Conservation (phyloP, 177 flowering plant species). For the Viscum album region DNA sequence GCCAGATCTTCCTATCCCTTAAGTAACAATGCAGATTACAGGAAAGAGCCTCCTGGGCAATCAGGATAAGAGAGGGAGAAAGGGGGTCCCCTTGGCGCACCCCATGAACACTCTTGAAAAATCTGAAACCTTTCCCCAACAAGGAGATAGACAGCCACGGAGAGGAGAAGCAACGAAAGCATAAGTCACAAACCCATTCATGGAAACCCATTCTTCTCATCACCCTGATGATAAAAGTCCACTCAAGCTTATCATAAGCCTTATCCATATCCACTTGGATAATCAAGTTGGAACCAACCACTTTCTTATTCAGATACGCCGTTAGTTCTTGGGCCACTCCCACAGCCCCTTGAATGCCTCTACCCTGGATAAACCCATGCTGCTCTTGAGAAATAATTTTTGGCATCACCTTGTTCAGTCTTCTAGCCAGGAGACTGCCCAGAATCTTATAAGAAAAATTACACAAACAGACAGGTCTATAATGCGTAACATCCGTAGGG, state of each 20-base stretch:
- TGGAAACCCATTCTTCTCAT: neutral
- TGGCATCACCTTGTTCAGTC: too few relatives aligned
- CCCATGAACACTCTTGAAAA: neutral
- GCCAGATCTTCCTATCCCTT: too few relatives aligned
- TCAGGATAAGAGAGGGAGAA: neutral
- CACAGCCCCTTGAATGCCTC: too few relatives aligned
- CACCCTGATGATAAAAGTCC: neutral
- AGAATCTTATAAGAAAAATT: too few relatives aligned
- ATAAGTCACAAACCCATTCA: neutral
- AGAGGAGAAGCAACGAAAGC: neutral
- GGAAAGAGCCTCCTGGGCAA: neutral
- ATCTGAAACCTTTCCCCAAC: neutral
- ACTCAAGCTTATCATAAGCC: neutral
- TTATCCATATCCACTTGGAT: neutral
- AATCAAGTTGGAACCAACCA: neutral
- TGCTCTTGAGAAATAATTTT: too few relatives aligned
- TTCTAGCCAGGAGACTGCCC: too few relatives aligned
- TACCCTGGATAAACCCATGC: too few relatives aligned
- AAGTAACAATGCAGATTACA: too few relatives aligned
- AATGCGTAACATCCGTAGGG: too few relatives aligned
- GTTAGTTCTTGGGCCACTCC: too few relatives aligned
- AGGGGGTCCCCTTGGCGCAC: neutral
- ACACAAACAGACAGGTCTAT: too few relatives aligned
- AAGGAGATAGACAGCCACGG: neutral
- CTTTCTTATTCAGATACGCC: neutral